phyloP scores from a whole-genome alignment of 2,329 filamentous ascomycete genomes.

The Paramyrothecium sp. region DNA sequence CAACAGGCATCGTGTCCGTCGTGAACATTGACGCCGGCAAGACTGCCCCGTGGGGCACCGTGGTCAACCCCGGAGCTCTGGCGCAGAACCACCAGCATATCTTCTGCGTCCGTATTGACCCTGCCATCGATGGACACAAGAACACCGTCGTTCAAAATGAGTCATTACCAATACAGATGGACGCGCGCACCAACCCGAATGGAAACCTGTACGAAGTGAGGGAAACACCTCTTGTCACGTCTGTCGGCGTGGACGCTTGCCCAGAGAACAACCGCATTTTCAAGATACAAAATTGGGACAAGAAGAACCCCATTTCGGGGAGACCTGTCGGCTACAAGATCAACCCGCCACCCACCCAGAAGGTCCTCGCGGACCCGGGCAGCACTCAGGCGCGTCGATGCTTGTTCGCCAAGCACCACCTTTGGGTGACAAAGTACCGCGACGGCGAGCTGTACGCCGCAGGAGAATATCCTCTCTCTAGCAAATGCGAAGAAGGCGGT shows the following conservation, averaged over 20 bases:
- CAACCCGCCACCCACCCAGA: constrained; percentile 40
- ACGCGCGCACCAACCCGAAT: constrained; percentile 55
- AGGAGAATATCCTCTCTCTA: constrained; percentile 52
- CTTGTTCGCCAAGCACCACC: constrained; percentile 42
- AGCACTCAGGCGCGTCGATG: constrained; percentile 43
- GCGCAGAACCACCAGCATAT: constrained; percentile 72
- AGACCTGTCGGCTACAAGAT: constrained; percentile 50
- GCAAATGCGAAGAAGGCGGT: constrained; percentile 38
- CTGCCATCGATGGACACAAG: constrained; percentile 59
- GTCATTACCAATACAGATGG: constrained; percentile 32
- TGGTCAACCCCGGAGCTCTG: constrained; percentile 61
- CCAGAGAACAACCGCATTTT: constrained; percentile 49
- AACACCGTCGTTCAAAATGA: constrained; percentile 64
- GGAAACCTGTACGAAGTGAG: constrained; percentile 60
- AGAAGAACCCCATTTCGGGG: constrained; percentile 46
- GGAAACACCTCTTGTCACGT: constrained; percentile 43
- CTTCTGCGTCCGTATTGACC: constrained; percentile 65
- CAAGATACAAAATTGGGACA: constrained; percentile 45
- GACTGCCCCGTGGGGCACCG: constrained; percentile 52
- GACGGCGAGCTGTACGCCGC: constrained; percentile 51
- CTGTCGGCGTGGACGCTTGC: constrained; percentile 50
- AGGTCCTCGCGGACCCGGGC: constrained; percentile 43
- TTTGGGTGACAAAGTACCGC: constrained; percentile 48
- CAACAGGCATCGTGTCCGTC: constrained; percentile 46
- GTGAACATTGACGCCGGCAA: constrained; percentile 38